A percentile compares a stretch with the other conserved stretches of the same genome.
phyloP scores from a whole-genome alignment of 805 yeast genomes.

The Kluyveromyces siamensis region DNA sequence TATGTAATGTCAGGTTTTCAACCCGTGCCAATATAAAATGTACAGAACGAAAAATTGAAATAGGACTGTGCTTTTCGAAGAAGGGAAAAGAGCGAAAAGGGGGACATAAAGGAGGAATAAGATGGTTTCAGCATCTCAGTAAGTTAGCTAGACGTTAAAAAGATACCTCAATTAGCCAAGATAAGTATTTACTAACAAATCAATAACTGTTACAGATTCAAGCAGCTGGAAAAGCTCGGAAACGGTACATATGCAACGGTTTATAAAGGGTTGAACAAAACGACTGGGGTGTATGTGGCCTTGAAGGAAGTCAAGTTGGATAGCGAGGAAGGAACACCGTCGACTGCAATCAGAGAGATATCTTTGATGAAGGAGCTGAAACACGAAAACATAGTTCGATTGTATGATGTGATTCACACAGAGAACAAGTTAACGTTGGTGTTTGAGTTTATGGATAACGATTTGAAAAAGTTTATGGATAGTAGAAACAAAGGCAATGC shows the following conservation, averaged over 20 bases:
- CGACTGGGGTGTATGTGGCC: constrained; percentile 91
- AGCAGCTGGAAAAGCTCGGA: constrained; percentile 30
- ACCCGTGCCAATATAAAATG: not conserved
- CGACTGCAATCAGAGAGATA: constrained; percentile 95
- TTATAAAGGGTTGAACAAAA: constrained; percentile 87
- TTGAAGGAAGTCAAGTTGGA: constrained; percentile 90
- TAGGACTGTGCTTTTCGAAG: not conserved
- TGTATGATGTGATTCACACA: constrained; percentile 91
- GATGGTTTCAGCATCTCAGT: not conserved
- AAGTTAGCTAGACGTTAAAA: not conserved
- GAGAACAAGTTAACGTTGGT: constrained; percentile 92
- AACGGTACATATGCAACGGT: constrained; percentile 93
- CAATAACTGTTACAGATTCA: constrained; percentile 13
- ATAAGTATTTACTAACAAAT: not conserved
- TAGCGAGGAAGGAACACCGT: constrained; percentile 97
- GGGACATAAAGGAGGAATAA: not conserved
- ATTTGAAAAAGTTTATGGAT: constrained; percentile 95
- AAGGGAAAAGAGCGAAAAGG: not conserved
- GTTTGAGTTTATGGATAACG: constrained; percentile 88
- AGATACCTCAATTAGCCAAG: not conserved
- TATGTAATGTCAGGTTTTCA: not conserved
- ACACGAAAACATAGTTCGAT: constrained; percentile 85
- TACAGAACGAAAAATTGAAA: not conserved
- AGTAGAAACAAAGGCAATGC: constrained; percentile 31
- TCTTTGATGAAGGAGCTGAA: constrained; percentile 88